Conservation (phyloP, 148 eudicot genomes). For the Silene uniflora region DNA sequence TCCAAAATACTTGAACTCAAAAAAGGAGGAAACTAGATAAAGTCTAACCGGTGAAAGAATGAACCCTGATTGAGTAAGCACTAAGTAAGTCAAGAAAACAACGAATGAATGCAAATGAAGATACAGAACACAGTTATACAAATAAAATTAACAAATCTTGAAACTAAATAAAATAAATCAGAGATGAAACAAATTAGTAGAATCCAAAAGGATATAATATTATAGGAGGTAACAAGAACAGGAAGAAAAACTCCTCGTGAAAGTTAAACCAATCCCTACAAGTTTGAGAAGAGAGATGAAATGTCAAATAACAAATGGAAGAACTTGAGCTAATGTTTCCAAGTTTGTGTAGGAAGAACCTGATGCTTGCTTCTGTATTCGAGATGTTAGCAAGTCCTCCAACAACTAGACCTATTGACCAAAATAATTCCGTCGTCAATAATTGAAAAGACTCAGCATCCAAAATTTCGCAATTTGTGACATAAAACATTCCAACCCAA, state of each 20-base stretch:
- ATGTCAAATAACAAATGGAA: background rate
- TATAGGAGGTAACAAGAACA: constrained; percentile 90
- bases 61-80: constrained; percentile 89
- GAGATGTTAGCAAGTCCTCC: constrained; percentile 96
- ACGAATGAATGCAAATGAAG: background rate
- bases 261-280: constrained; percentile 97
- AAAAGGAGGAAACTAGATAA: constrained; percentile 3
- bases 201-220: constrained; percentile 79
- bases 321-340: background rate
- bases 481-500: too few relatives aligned
- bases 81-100: constrained; percentile 56
- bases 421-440: constrained; percentile 12
- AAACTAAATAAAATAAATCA: background rate
- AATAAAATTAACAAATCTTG: constrained; percentile 1
- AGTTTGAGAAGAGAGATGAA: constrained; percentile 13
- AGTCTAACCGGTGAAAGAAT: constrained; percentile 86
- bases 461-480: background rate
- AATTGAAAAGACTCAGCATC: background rate
- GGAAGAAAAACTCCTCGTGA: constrained; percentile 98
- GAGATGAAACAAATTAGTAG: background rate
- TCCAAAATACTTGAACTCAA: background rate
- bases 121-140: background rate
- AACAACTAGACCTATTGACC: constrained; percentile 74
- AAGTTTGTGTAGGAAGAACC: constrained; percentile 38
- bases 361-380: constrained; percentile 84